Conservation (phyloP, 148 eudicot genomes). For the Persicaria maculosa region DNA sequence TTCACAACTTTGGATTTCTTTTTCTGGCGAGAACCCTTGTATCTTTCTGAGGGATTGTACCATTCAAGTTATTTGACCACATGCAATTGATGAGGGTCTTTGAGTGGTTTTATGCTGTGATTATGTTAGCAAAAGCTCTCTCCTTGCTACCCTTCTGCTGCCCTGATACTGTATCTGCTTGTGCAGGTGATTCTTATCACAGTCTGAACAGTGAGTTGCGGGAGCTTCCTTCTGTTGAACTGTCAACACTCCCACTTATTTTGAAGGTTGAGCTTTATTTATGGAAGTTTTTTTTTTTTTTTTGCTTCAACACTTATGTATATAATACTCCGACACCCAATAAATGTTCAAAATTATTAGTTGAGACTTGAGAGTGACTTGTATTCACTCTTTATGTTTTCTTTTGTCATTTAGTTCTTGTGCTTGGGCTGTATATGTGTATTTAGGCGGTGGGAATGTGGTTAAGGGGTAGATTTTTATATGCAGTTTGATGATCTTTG, state of each 20-base stretch:
- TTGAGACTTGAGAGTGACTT: background rate
- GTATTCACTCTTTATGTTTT: background rate
- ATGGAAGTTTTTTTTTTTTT: background rate
- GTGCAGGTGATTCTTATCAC: constrained; percentile 73
- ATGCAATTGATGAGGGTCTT: background rate
- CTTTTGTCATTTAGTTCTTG: background rate
- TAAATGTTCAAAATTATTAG: background rate
- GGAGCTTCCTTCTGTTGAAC: constrained; percentile 91
- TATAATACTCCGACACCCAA: background rate
- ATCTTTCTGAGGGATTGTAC: background rate
- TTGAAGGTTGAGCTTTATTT: constrained; percentile 53
- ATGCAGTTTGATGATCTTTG: background rate
- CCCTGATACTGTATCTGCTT: constrained; percentile 1
- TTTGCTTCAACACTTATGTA: background rate
- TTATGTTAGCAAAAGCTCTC: background rate
- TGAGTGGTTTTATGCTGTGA: constrained; percentile 1
- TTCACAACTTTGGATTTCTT: constrained; percentile 2
- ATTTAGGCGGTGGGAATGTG: background rate
- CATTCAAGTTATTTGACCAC: background rate
- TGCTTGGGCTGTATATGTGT: background rate
- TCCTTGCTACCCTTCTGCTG: background rate
- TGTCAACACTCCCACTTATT: constrained; percentile 80
- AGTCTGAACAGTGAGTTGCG: constrained; percentile 60
- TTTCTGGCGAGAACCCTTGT: background rate
- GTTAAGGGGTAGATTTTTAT: background rate